A percentile compares a stretch with the other conserved stretches of the same genome.
phyloP scores from a whole-genome alignment of 2,329 filamentous ascomycete genomes.

The Lachnellula occidentalis region DNA sequence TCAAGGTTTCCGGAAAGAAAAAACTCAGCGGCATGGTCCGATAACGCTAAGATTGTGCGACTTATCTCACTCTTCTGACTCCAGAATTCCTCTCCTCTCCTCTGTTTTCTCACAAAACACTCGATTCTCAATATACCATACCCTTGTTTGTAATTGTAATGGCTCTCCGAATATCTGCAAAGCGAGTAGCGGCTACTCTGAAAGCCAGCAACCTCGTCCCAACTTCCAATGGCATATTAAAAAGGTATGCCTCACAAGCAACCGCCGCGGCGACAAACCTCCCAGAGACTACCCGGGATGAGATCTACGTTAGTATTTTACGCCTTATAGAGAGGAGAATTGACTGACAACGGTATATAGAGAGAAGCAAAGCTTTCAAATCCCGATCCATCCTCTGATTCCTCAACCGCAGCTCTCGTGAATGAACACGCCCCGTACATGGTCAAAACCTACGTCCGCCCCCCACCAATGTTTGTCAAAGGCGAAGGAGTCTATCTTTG shows the following conservation, averaged over 20 bases:
- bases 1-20: neutral
- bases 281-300: conserved; percentile 31
- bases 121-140: neutral
- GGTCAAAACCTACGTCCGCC: conserved; percentile 92
- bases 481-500: conserved; percentile 84
- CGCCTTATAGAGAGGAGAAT: neutral
- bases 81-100: neutral
- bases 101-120: conserved; percentile 1
- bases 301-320: conserved; percentile 31
- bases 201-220: conserved; percentile 22
- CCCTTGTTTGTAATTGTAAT: conserved; percentile 4
- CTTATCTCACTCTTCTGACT: conserved; percentile 5
- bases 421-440: conserved; percentile 77
- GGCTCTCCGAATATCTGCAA: conserved; percentile 28
- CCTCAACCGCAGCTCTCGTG: conserved; percentile 68
- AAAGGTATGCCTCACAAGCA: conserved; percentile 29
- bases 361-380: conserved; percentile 47
- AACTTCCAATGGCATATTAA: conserved; percentile 19
- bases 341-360: conserved; percentile 13
- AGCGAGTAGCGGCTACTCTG: conserved; percentile 23
- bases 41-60: conserved; percentile 26
- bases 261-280: conserved; percentile 34
- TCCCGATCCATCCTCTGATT: conserved; percentile 68
- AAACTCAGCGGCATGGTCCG: conserved; percentile 13
- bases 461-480: conserved; percentile 81